Conservation (phyloP, 2,329 filamentous ascomycete genomes). For the Fusarium citri region DNA sequence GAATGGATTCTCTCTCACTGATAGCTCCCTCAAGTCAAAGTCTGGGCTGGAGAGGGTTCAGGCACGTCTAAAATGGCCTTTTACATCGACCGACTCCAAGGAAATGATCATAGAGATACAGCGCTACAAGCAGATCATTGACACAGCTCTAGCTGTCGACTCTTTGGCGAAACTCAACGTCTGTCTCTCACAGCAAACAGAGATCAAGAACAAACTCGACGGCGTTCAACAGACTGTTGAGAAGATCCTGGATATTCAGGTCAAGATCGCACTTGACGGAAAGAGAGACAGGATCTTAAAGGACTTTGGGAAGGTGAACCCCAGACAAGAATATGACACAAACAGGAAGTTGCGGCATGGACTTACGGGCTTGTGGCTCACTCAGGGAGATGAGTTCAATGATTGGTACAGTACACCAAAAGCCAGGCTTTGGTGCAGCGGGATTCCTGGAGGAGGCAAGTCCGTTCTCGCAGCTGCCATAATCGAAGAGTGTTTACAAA, state of each 20-base stretch:
- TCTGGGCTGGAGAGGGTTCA: not conserved
- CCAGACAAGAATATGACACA: not conserved
- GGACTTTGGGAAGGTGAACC: not conserved
- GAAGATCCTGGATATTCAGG: not conserved
- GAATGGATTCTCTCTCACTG: not conserved
- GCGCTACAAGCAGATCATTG: slow-evolving; percentile 23
- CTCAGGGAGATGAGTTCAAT: not conserved
- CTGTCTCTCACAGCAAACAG: not conserved
- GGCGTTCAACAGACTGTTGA: rapidly evolving
- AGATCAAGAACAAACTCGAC: not conserved
- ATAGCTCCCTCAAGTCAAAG: not conserved
- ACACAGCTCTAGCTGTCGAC: slow-evolving; percentile 14
- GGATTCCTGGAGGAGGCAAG: slow-evolving; percentile 26
- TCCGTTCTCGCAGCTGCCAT: not conserved
- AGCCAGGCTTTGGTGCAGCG: slow-evolving; percentile 23
- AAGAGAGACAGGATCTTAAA: not conserved
- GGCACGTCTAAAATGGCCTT: not conserved
- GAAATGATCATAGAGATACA: not conserved
- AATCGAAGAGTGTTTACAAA: not conserved
- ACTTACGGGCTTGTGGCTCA: slow-evolving; percentile 15
- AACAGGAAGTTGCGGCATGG: slow-evolving; percentile 11
- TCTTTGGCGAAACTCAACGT: slow-evolving; percentile 12
- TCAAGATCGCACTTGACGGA: not conserved
- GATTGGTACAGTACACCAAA: slow-evolving; percentile 9
- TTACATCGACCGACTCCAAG: not conserved